Base-by-base conservation (phyloP, 768 basidiomycete genomes). In the Suillus brevipes region DNA sequence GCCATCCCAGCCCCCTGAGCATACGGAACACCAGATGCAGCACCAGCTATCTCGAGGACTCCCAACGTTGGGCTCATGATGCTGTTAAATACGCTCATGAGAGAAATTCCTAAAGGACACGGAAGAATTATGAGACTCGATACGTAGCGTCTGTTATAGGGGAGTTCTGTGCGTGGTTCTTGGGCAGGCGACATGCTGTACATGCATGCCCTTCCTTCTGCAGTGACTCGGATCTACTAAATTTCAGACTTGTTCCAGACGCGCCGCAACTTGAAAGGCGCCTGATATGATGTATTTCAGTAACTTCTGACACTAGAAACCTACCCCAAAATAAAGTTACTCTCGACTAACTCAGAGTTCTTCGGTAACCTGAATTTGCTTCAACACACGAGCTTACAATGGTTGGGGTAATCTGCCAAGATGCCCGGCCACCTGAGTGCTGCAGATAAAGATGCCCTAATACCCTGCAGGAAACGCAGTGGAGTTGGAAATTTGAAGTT, bases 1-100 rank as follows among this genome's bases (percentile, higher is more conserved):
- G 80, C 65, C 62, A 79, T 72, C 7, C 81, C 82, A 20, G 79
- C 81, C 4, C 82, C 77, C 0, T 82, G 77, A 34, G 80, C 79
- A 52, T 80, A 82, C 6, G 85, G 85, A 4, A 83, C 75, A 56
- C 84, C 83, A 3, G 75, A 78, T 0, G 81, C 59, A 16, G 81
- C 74, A 14, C 80, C 82, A n/a, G 79, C 82, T 40, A 85, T 65
- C 61, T 83, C 80, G 8, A 83, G 73, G 16, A 68, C 77, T 18
- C 73, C 72, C 18, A 78, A 23, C 2, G 70, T 20, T 0, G 76
- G 40, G 13, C 52, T 64, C 13, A 75, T 59, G 20, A 67, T 16
- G 13, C 31, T 59, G 5, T 47, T 28, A 18, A 61, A 57, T 59
- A 57, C 16, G 13, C 52, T 8, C 43, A 61, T 61, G 20, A 34